phyloP scores from a whole-genome alignment of 257 asterid species.

The Echium plantagineum region DNA sequence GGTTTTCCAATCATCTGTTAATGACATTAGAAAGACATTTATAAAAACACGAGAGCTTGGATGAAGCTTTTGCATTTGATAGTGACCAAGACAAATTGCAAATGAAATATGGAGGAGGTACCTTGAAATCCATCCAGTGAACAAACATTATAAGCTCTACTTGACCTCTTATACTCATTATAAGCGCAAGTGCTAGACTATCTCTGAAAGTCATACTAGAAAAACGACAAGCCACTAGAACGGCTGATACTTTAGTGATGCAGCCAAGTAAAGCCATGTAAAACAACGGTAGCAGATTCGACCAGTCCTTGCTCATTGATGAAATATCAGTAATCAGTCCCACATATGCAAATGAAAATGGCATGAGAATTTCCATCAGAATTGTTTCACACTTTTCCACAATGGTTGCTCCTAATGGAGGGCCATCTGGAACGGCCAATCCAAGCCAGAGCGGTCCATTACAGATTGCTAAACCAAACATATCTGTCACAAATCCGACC shows the following conservation, averaged over 20 bases:
- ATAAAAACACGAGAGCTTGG: too few species aligned
- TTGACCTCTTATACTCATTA: slow-evolving; percentile 69
- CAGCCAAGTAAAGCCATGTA: slow-evolving; percentile 26
- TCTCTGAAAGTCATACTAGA: slow-evolving; percentile 42
- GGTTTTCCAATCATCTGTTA: slow-evolving; percentile 48
- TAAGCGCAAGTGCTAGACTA: slow-evolving; percentile 51
- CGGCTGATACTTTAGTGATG: slow-evolving; percentile 27
- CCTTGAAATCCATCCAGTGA: slow-evolving; percentile 65
- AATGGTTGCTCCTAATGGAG: slow-evolving; percentile 64
- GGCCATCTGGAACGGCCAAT: slow-evolving; percentile 81
- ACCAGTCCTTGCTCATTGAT: slow-evolving; percentile 32
- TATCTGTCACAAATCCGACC: slow-evolving; percentile 44
- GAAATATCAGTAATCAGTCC: slow-evolving; percentile 44
- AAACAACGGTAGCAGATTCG: slow-evolving; percentile 31
- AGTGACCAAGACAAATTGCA: too few species aligned
- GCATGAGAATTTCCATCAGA: slow-evolving; percentile 46
- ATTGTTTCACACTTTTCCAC: slow-evolving; percentile 76
- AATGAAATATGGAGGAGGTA: slow-evolving; percentile 4
- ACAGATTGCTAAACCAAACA: slow-evolving; percentile 48
- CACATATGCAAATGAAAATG: slow-evolving; percentile 41
- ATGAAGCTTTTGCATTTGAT: too few species aligned
- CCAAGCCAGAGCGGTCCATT: slow-evolving; percentile 87
- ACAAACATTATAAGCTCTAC: slow-evolving; percentile 51
- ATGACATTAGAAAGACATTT: too few species aligned
- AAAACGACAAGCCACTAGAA: slow-evolving; percentile 26